Evolutionary conservation across 2,329 filamentous ascomycete species (phyloP), one percentile per base, ranked within the genome.

Genomic region (Cladosporium sphaerospermum): DNA sequence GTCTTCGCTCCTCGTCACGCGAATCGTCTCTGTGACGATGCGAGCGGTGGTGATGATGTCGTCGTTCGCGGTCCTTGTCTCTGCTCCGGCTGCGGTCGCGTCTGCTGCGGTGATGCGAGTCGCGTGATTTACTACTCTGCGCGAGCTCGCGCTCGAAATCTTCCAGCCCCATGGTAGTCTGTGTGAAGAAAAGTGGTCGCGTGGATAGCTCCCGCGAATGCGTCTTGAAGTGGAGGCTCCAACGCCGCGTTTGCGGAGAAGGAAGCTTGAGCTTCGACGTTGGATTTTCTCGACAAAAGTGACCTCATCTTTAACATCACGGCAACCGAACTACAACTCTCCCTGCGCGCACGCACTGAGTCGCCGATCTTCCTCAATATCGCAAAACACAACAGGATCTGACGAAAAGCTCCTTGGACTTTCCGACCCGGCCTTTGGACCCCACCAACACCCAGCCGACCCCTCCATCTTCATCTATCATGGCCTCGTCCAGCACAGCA

Each of bases 81-180:
- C 55, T 43, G 48, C 59, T 57, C 14, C 53, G 53, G 32, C 44
- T 55, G 9, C 45, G 44, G 32, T 54, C 52, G 39, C 52, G 52
- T 13, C 37, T 41, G 31, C 50, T 45, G 39, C 45, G 52, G 19
- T 32, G 37, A 10, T 50, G 54, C 7, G 50, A 39, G 47, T 45
- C 55, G 77, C 83, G 54, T 13, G 45, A 10, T 55, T 45, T 56
- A 76, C 83, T 85, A 59, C 81, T 83, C 42, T 83, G 79, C 1
- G 84, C 86, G 10, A 95, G 76, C 23, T 83, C 76, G 66, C 85
- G 88, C 69, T 95, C 89, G 55, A 95, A 95, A 54, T 91, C 88
- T 60, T 83, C 81, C 54, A 84, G 67, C 4, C 78, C 76, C 81
- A 83, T 84, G 28, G 47, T 52, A 18, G n/a, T 31, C 10, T 14